Conservation (phyloP, 2,329 filamentous ascomycete species). For the Aspergillus ochraceoroseus region DNA sequence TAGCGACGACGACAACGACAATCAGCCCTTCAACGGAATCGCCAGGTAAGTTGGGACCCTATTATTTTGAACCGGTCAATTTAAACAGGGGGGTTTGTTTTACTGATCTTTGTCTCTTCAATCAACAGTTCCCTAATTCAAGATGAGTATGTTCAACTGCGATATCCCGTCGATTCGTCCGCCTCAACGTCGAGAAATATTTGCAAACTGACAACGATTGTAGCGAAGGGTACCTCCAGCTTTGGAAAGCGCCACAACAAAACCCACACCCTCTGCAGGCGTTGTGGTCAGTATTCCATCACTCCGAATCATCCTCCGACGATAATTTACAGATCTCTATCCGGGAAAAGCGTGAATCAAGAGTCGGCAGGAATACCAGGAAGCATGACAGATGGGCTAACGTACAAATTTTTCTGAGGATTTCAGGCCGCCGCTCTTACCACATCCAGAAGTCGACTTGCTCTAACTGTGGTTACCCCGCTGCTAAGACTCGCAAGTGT, state of each 20-base stretch:
- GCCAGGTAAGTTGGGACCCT: constrained; percentile 36
- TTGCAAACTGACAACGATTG: constrained; percentile 45
- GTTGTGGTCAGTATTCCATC: constrained; percentile 72
- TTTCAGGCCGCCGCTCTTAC: constrained; percentile 82
- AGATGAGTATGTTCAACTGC: constrained; percentile 52
- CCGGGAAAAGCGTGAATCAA: constrained; percentile 11
- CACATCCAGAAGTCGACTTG: constrained; percentile 99
- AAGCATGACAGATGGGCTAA: constrained; percentile 26
- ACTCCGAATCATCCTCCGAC: constrained; percentile 15
- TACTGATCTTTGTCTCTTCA: constrained; percentile 24
- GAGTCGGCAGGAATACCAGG: constrained; percentile 9
- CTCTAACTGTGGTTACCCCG: constrained; percentile 90
- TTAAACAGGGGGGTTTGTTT: constrained; percentile 7
- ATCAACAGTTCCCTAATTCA: constrained; percentile 48
- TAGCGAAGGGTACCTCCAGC: constrained; percentile 67
- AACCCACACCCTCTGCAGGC: constrained; percentile 96
- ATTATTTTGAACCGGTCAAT: constrained; percentile 4
- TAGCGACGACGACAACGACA: constrained; percentile 45
- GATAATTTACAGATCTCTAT: constrained; percentile 18
- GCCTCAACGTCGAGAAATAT: constrained; percentile 23
- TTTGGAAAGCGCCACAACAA: constrained; percentile 89
- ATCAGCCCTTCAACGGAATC: constrained; percentile 46
- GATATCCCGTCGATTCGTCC: constrained; percentile 22
- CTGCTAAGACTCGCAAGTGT: constrained; percentile 98
- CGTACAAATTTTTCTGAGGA: constrained; percentile 27